Evolutionary conservation across 805 yeast species (phyloP).

Genomic region (Zygoascus tannicola): DNA sequence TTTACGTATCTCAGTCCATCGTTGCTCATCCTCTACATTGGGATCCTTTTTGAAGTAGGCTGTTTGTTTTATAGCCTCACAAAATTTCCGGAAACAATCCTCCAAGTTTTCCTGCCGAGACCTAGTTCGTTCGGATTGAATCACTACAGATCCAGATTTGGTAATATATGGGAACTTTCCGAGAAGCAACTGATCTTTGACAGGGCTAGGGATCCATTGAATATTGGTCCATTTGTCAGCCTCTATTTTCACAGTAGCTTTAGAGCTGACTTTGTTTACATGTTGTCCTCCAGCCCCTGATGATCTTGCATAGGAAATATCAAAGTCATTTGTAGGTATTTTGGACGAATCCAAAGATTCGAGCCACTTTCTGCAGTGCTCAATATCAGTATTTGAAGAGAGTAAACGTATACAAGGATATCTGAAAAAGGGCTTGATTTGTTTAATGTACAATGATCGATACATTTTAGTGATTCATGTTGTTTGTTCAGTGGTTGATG

Average conservation of each 20-base stretch:
- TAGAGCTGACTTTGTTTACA: slow-evolving; percentile 60
- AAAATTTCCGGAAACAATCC: slow-evolving; percentile 52
- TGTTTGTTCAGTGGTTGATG: too few relatives aligned
- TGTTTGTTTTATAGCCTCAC: slow-evolving; percentile 39
- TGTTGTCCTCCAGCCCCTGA: slow-evolving; percentile 88
- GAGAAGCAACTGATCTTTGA: slow-evolving; percentile 34
- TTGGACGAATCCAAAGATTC: slow-evolving; percentile 20
- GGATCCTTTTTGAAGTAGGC: slow-evolving; percentile 43
- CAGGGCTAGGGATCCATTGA: slow-evolving; percentile 51
- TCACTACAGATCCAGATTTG: slow-evolving; percentile 43
- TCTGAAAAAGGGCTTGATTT: too few relatives aligned
- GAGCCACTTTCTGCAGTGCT: too few relatives aligned
- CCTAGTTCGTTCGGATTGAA: slow-evolving; percentile 53
- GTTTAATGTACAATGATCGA: too few relatives aligned
- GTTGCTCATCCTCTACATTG: slow-evolving; percentile 33
- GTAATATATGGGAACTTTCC: slow-evolving; percentile 43
- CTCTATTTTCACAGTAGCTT: slow-evolving; percentile 50
- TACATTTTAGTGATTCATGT: too few relatives aligned
- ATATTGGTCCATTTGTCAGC: slow-evolving; percentile 37
- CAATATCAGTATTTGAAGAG: background rate
- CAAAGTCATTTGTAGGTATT: slow-evolving; percentile 41
- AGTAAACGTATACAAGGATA: too few relatives aligned
- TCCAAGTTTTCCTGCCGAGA: slow-evolving; percentile 48
- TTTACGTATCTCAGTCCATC: slow-evolving; percentile 30
- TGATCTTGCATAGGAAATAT: slow-evolving; percentile 44